Evolutionary conservation across 2,329 filamentous ascomycete genomes (phyloP).

Genomic region (Fusarium torreyae): DNA sequence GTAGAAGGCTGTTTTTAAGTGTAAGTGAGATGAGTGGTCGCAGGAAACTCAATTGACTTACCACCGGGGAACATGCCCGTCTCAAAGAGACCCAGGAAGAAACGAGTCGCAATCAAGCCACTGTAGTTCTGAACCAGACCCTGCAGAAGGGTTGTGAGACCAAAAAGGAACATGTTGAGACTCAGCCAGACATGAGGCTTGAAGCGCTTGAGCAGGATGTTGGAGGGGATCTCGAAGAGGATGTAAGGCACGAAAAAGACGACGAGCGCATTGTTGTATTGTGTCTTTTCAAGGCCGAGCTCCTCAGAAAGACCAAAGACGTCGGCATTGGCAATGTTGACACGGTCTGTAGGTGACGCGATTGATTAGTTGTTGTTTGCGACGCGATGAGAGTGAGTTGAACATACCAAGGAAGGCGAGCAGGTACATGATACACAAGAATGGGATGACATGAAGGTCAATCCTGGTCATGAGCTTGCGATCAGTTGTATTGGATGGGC

Average conservation of each 20-base stretch:
- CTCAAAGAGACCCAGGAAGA: conserved; percentile 86
- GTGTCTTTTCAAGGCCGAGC: conserved; percentile 68
- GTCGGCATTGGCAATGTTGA: conserved; percentile 85
- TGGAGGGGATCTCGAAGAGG: conserved; percentile 78
- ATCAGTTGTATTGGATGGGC: conserved; percentile 73
- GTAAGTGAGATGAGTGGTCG: conserved; percentile 57
- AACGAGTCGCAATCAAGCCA: conserved; percentile 83
- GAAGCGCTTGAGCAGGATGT: conserved; percentile 75
- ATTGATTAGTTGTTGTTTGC: conserved; percentile 2
- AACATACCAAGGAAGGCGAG: conserved; percentile 74
- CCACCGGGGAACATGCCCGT: conserved; percentile 77
- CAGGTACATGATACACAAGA: conserved; percentile 80
- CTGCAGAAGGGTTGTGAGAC: conserved; percentile 81
- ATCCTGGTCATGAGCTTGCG: conserved; percentile 77
- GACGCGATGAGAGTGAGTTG: background rate
- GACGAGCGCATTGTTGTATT: conserved; percentile 83
- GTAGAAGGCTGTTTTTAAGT: conserved; percentile 67
- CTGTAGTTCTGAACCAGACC: conserved; percentile 84
- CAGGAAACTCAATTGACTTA: conserved; percentile 34
- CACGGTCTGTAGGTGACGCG: conserved; percentile 64
- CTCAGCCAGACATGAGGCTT: conserved; percentile 80
- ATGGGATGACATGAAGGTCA: conserved; percentile 79
- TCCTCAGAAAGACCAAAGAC: conserved; percentile 76
- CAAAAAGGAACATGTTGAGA: conserved; percentile 88
- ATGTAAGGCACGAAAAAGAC: conserved; percentile 89